Conservation (phyloP, 352 stramenopile genomes). For the Hyaloperonospora arabidopsidis region DNA sequence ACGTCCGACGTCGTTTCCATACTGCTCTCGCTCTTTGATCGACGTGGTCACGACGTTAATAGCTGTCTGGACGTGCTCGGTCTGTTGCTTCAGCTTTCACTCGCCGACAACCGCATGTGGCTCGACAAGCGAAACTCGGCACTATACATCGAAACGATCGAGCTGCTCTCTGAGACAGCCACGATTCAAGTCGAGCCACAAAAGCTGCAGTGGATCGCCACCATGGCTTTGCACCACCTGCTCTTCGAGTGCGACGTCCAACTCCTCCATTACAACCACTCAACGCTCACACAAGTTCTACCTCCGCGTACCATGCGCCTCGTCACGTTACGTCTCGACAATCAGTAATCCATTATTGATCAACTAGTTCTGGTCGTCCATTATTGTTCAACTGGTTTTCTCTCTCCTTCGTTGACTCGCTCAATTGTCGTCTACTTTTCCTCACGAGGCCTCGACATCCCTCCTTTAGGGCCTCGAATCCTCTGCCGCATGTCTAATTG, state of each 20-base stretch:
- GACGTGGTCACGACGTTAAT: conserved; percentile 17
- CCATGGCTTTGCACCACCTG: conserved; percentile 35
- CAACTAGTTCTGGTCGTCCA: no score
- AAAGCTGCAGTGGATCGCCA: conserved; percentile 25
- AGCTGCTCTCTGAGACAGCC: conserved; percentile 21
- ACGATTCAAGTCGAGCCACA: conserved; percentile 17
- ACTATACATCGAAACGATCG: conserved; percentile 21
- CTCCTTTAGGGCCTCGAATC: conserved; percentile 71
- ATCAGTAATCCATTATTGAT: no score
- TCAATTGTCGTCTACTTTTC: conserved; percentile 9
- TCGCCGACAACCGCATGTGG: conserved; percentile 20
- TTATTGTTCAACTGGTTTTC: neutral
- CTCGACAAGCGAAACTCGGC: neutral
- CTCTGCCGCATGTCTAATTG: conserved; percentile 81
- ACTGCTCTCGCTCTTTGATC: conserved; percentile 25
- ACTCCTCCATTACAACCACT: conserved; percentile 10
- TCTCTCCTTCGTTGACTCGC: neutral
- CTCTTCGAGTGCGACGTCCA: conserved; percentile 37
- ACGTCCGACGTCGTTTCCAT: conserved; percentile 6
- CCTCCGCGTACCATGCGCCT: conserved; percentile 11
- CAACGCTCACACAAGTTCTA: conserved; percentile 13
- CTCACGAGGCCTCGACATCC: conserved; percentile 42
- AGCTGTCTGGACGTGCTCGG: conserved; percentile 25
- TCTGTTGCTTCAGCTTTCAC: conserved; percentile 15
- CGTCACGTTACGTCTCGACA: neutral